A percentile compares a stretch with the other conserved stretches of the same genome.
phyloP scores from a whole-genome alignment of 805 yeast species.

The Saturnispora quitensis region DNA sequence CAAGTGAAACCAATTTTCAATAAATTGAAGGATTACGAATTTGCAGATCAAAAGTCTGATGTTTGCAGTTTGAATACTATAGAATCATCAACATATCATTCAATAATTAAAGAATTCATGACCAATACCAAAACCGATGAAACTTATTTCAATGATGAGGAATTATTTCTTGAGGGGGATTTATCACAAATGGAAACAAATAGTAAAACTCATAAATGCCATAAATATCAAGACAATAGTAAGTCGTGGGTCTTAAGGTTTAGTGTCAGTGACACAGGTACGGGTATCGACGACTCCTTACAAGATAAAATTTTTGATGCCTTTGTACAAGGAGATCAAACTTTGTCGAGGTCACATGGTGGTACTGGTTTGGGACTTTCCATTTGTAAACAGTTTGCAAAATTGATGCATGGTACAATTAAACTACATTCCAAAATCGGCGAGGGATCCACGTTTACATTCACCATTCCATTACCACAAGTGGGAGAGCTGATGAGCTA shows the following conservation, averaged over 20 bases:
- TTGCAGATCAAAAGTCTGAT: conserved; percentile 4
- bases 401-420: conserved; percentile 78
- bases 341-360: conserved; percentile 81
- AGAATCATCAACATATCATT: conserved; percentile 29
- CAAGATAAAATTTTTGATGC: conserved; percentile 90
- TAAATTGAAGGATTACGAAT: neutral
- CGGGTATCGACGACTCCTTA: conserved; percentile 79
- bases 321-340: conserved; percentile 94
- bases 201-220: conserved; percentile 12
- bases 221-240: conserved; percentile 16
- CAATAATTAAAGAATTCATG: conserved; percentile 35
- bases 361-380: conserved; percentile 92
- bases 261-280: conserved; percentile 83
- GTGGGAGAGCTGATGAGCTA: conserved; percentile 41
- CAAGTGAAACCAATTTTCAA: conserved; percentile 7
- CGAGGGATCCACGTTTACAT: conserved; percentile 74
- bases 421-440: conserved; percentile 67
- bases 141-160: conserved; percentile 16
- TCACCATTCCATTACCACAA: conserved; percentile 69
- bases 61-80: conserved; percentile 21
- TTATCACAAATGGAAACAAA: conserved; percentile 15
- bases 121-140: conserved; percentile 13
- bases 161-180: conserved; percentile 12
- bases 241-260: conserved; percentile 53
- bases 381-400: conserved; percentile 84